These are phyloP conservation scores for Rhynchospora pubera DNA, from an alignment of 176 grass and related monocot species.

Conservation along the genomic window DNA sequence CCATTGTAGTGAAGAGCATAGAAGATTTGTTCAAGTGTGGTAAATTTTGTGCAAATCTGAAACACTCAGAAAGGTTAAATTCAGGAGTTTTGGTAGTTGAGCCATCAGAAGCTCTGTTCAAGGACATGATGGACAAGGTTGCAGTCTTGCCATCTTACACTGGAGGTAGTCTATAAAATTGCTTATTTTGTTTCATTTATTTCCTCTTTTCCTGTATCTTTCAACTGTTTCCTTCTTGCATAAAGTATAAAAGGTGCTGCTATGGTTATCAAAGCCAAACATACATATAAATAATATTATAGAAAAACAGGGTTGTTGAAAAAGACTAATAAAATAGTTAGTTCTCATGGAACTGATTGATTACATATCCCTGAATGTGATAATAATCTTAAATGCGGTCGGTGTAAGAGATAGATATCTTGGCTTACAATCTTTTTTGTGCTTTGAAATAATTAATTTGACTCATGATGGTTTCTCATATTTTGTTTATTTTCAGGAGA, in stretches of 20 bases:
- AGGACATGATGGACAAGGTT: conserved; percentile 83
- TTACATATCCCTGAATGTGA: too few relatives aligned
- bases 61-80: conserved; percentile 98
- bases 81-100: conserved; percentile 97
- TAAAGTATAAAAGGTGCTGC: neutral
- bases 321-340: neutral
- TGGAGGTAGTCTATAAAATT: conserved; percentile 42
- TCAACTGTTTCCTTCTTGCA: neutral
- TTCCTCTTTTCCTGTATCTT: neutral
- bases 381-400: neutral
- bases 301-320: neutral
- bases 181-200: neutral
- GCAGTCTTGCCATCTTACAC: conserved; percentile 75
- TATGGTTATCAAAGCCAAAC: neutral
- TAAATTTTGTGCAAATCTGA: conserved; percentile 89
- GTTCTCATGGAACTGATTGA: neutral
- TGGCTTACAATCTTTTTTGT: neutral
- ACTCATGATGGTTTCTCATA: neutral
- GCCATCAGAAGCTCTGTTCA: conserved; percentile 73
- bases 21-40: conserved; percentile 89
- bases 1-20: conserved; percentile 86
- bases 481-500: conserved; percentile 26
- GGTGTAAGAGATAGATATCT: neutral
- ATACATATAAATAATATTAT: neutral
- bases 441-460: neutral